Base-by-base conservation (phyloP, 768 basidiomycete species). In the Mycena kentingensis region DNA sequence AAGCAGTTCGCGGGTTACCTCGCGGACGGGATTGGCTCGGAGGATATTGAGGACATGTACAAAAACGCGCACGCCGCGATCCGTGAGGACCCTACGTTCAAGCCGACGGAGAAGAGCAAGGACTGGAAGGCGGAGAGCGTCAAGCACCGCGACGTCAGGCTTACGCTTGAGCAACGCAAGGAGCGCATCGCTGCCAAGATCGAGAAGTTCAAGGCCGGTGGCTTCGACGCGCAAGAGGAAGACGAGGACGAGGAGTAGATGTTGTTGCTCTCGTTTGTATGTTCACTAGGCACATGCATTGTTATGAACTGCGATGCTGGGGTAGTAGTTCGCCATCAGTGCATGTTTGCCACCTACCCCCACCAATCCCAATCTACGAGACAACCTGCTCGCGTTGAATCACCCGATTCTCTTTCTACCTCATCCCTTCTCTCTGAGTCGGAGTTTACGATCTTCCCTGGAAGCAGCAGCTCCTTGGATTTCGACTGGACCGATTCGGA, bases 1-100 rank as follows among this genome's bases (percentile, higher is more conserved):
- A 97, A 94, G 79, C 94, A 97, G 68, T 98, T 98, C 75, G 68
- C 97, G 3, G 82, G 85, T 8, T 98, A 98, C 75, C 92, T 99
- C 55, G 94, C 92, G 24, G 94, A 97, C 70, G 97, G 87, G 61
- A 73, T 99, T 63, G 92, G 92, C 52, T 96, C 93, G 3, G 97
- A 95, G 60, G 96, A 98, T 65, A 93, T 98, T 2, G 93, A 98
- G 71, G 97, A 98, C 69, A 87, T 99, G 56, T 98, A 90, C 78
- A 81, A 82, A 32, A 89, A 88, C 65, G 95, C 92, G 2, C 91
- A 97, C 75, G 88, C 91, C 49, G 91, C 93, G 57, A 99, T 98
- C 72, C 91, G 97, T 57, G 95, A 95, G 68, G 87, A 97, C 69
- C 96, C 97, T 41, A 72, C 74, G 19, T 95, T 95, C 83, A 85